Evolutionary conservation across 371 early-diverging fungal genomes (phyloP), one percentile per base, ranked within the genome.

Genomic region (Entomophthora muscae): DNA sequence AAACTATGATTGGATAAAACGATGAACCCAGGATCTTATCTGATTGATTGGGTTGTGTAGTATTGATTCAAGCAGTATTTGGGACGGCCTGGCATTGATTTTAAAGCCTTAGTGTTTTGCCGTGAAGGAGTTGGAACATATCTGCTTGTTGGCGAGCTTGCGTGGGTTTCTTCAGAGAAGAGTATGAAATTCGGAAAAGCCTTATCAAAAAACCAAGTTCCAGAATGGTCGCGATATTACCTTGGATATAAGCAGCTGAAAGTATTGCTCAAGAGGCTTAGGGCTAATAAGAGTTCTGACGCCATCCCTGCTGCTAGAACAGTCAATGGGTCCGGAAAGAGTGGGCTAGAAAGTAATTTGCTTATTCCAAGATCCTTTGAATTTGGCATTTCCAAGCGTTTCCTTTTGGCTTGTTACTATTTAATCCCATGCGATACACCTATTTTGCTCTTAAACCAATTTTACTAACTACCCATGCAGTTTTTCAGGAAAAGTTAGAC

Each of bases 121-220:
- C n/a, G n/a, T n/a, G n/a, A n/a, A n/a, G n/a, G n/a, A n/a, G n/a
- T n/a, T n/a, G n/a, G n/a, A n/a, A n/a, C n/a, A n/a, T n/a, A n/a
- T n/a, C n/a, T n/a, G n/a, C n/a, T n/a, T n/a, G n/a, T n/a, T n/a
- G n/a, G n/a, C n/a, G n/a, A n/a, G n/a, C n/a, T n/a, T n/a, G n/a
- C n/a, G n/a, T n/a, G n/a, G n/a, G n/a, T n/a, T n/a, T n/a, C n/a
- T n/a, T n/a, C n/a, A n/a, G n/a, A n/a, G n/a, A n/a, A n/a, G n/a
- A n/a, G n/a, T 23, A 84, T 86, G 85, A 86, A 86, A 73, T 86
- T 86, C 68, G 85, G 86, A 65, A 84, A 84, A 65, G 76, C 80
- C 2, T 66, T 84, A 1, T 53, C 71, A 52, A 70, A 75, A 58
- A 80, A 77, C 65, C 83, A 84, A 68, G 76, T 81, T 64, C 82